These are phyloP conservation scores for Rachicladosporium sp. DNA, from an alignment of 2,329 filamentous ascomycete species.

Conservation along the genomic window DNA sequence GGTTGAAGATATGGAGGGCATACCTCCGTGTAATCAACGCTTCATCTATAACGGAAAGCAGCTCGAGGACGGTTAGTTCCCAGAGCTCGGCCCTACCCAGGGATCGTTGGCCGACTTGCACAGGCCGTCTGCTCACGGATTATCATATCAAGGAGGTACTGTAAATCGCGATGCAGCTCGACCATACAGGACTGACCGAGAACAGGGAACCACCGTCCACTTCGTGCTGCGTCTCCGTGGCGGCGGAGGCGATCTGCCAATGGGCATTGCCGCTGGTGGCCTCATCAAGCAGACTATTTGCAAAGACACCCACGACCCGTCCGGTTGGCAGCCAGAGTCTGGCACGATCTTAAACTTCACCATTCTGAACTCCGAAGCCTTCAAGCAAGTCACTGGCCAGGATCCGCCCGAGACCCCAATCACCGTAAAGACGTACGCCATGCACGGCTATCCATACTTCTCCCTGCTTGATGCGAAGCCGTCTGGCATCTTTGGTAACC, in stretches of 20 bases:
- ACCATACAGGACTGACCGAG: too few species aligned
- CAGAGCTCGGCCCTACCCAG: too few species aligned
- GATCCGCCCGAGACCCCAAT: conserved; percentile 25
- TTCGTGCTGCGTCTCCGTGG: conserved; percentile 13
- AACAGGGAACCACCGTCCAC: conserved; percentile 28
- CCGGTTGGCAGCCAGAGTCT: conserved; percentile 20
- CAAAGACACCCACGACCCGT: conserved; percentile 15
- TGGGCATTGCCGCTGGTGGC: conserved; percentile 30
- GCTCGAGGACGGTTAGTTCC: conserved; percentile 65
- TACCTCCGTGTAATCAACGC: conserved; percentile 42
- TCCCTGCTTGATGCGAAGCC: conserved; percentile 19
- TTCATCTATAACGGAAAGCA: conserved; percentile 98
- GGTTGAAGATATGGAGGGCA: conserved; percentile 88
- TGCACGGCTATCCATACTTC: conserved; percentile 27
- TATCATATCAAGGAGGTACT: too few species aligned
- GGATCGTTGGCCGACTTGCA: too few species aligned
- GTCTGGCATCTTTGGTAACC: conserved; percentile 18
- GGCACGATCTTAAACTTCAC: conserved; percentile 28
- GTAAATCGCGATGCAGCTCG: too few species aligned
- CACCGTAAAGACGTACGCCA: conserved; percentile 23
- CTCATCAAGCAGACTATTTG: conserved; percentile 30
- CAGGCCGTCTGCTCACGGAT: too few species aligned
- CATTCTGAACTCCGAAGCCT: conserved; percentile 27
- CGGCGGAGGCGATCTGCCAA: conserved; percentile 9
- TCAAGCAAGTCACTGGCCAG: conserved; percentile 26